Evolutionary conservation across 306 rosid species (phyloP), one percentile per base, ranked within the genome.

Genomic region (Pyrus communis): DNA sequence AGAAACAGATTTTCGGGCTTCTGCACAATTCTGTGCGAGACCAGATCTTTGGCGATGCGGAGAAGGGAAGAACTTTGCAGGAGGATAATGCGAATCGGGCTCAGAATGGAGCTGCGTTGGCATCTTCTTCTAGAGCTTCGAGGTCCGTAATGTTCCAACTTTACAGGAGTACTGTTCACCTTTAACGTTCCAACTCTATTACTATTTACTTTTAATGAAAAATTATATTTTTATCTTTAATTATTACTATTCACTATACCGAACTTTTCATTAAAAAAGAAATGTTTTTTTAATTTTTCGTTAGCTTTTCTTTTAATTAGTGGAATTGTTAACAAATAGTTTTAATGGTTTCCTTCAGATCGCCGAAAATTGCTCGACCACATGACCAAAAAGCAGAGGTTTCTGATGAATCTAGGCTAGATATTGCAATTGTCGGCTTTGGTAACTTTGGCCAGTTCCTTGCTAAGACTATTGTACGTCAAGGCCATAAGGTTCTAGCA

Each of bases 401-500:
- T 71, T 75, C 61, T 28, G 30, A 63, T 52, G 88, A 70, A 18
- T 74, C 87, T 6, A 88, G 84, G 88, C 96, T 93, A 65, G 89
- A 88, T 81, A 82, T 93, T 65, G 97, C 91, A 30, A 68, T 93
- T 2, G 62, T 93, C 75, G 98, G 98, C 54, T 93, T 93, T 73
- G 98, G 98, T 15, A 93, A 93, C 81, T 93, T 87, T 5, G 97
- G 98, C n/a, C 97, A 93, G 82, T 93, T 93, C 74, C 91, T 91
- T 70, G 96, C 96, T 4, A 88, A 91, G 83, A 73, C 91, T 19
- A 49, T 93, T 18, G 84, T 78, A 6, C 78, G 77, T 10, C 98
- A 86, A 61, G 98, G 98, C 22, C 97, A 93, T 83, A 77, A 70
- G 9, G 93, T 91, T 33, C 75, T 93, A 33, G 98, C 93, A 30